Conservation (phyloP, 805 yeast genomes). For the Ogataea nitratoaversa region DNA sequence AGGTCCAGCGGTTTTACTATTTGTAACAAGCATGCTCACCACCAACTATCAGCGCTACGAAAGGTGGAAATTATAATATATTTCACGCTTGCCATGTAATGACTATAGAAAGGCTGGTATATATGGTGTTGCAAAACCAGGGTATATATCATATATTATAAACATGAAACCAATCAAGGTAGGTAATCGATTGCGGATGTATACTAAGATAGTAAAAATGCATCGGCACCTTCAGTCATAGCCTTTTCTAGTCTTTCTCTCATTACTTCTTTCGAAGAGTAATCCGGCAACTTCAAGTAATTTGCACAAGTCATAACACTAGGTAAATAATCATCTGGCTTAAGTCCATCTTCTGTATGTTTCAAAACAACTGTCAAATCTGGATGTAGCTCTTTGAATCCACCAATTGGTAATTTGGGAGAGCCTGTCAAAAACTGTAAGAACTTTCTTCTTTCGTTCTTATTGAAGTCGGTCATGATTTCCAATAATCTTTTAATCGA, state of each 20-base stretch:
- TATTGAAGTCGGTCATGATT: slow-evolving; percentile 52
- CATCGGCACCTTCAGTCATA: slow-evolving; percentile 81
- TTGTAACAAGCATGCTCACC: too few species aligned
- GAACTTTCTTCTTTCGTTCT: slow-evolving; percentile 61
- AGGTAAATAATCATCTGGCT: slow-evolving; percentile 79
- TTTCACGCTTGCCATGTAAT: too few species aligned
- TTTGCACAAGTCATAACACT: slow-evolving; percentile 99
- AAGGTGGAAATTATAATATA: too few species aligned
- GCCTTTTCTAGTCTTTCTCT: slow-evolving; percentile 59
- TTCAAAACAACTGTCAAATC: slow-evolving; percentile 84
- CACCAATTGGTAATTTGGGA: slow-evolving; percentile 91
- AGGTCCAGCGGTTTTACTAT: too few species aligned
- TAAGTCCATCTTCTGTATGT: slow-evolving; percentile 64
- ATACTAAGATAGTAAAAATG: slow-evolving; percentile 62
- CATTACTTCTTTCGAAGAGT: slow-evolving; percentile 61
- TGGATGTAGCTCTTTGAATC: slow-evolving; percentile 79
- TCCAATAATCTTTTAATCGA: slow-evolving; percentile 59
- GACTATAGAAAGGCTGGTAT: too few species aligned
- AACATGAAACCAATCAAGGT: too few species aligned
- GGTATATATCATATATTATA: too few species aligned
- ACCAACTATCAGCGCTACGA: too few species aligned
- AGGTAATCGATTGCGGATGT: too few species aligned
- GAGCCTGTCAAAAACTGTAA: slow-evolving; percentile 89
- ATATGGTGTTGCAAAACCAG: too few species aligned
- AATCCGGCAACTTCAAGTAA: slow-evolving; percentile 84